Evolutionary conservation across 179 eudicot genomes (phyloP), one percentile per base, ranked within the genome.

Genomic region (Patellifolia procumbens): DNA sequence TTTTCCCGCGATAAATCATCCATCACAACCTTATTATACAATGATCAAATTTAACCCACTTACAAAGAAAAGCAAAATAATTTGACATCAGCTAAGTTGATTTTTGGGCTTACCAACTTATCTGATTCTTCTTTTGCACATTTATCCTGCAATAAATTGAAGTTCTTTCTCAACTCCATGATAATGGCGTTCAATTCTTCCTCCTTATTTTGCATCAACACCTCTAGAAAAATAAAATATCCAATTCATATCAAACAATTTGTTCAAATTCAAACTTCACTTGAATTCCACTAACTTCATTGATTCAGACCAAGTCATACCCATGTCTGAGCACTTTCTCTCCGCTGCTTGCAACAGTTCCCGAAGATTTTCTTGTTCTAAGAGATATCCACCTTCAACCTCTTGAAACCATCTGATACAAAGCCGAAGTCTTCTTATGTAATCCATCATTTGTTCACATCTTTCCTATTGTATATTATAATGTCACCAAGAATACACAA

Each of bases 401-500:
- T 92, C 93, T 85, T 92, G 97, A 67, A 94, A 94, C 95, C 97
- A 94, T 77, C 75, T 89, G 65, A 94, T 81, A 74, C 98, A 94
- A n/a, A 86, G 86, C 83, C 96, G 89, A 34, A 95, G 98, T 87
- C 87, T 90, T 74, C 73, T 88, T 46, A 95, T 95, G 69, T 87
- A 90, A 39, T 93, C 97, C 83, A 78, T 70, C 99, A 95, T 95
- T 72, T 87, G 92, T 56, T 93, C 99, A 82, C 95, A 89, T 85
- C 96, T 90, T 79, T 93, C 99, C 99, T 95, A 73, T 39, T 66
- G 71, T 16, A 75, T 9, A 73, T 71, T 74, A 61, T 32, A 60
- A 39, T 17, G 72, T 61, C 49, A 70, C 74, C 67, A 72, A 53
- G 71, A 43, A 58, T n/a, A 63, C 48, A 48, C 43, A 26, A 42